A percentile compares a stretch with the other conserved stretches of the same genome.
phyloP scores from a whole-genome alignment of 176 grass and related monocot genomes.

The Zizania latifolia region DNA sequence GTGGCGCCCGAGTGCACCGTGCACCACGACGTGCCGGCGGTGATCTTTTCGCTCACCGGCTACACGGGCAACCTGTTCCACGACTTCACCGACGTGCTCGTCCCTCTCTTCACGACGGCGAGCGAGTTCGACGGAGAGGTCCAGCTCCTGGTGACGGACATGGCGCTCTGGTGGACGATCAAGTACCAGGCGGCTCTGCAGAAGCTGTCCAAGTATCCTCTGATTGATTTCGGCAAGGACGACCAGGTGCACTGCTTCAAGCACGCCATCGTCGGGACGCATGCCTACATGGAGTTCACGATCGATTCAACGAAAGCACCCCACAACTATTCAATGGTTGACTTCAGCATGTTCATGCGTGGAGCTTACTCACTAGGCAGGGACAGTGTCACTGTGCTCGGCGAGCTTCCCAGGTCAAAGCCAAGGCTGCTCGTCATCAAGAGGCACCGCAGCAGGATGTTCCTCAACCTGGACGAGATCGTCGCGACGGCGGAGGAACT shows the following conservation, averaged over 20 bases:
- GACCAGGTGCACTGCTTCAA: slow-evolving; percentile 64
- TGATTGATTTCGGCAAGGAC: slow-evolving; percentile 65
- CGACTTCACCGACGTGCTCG: slow-evolving; percentile 67
- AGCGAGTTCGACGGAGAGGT: slow-evolving; percentile 60
- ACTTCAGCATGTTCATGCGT: slow-evolving; percentile 59
- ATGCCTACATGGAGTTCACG: slow-evolving; percentile 60
- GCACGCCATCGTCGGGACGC: slow-evolving; percentile 49
- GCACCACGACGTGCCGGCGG: slow-evolving; percentile 43
- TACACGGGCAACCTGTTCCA: slow-evolving; percentile 72
- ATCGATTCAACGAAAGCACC: slow-evolving; percentile 50
- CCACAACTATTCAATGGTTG: slow-evolving; percentile 40
- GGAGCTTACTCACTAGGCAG: slow-evolving; percentile 43
- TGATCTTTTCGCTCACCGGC: slow-evolving; percentile 52
- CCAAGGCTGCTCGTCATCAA: slow-evolving; percentile 68
- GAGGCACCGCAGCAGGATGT: slow-evolving; percentile 48
- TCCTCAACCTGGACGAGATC: slow-evolving; percentile 57
- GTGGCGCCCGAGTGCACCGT: slow-evolving; percentile 46
- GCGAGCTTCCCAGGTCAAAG: slow-evolving; percentile 29
- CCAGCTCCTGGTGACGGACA: slow-evolving; percentile 43
- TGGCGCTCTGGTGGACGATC: slow-evolving; percentile 50
- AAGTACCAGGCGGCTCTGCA: slow-evolving; percentile 45
- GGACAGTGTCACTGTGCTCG: slow-evolving; percentile 13
- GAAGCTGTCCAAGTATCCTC: slow-evolving; percentile 51
- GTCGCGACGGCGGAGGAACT: slow-evolving; percentile 38
- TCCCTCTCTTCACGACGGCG: slow-evolving; percentile 69